Base-by-base conservation (phyloP, 805 yeast species). In the Phaffomyces opuntiae region DNA sequence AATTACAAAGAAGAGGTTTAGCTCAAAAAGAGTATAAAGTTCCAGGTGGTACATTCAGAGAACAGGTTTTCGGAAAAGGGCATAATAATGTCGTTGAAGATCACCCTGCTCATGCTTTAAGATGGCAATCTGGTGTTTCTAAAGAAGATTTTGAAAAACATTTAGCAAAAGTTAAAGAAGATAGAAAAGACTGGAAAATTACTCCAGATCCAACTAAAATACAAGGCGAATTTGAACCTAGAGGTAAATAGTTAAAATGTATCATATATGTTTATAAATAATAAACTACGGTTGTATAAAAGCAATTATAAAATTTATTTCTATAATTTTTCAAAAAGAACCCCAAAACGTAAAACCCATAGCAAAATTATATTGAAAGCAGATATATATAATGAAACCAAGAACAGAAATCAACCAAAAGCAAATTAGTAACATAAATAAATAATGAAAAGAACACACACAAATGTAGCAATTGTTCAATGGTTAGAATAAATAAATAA, bases 1-100 rank as follows among this genome's bases (percentile, higher is more conserved):
- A 64, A 43, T 56, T 69, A 34, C 65, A 62, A 47, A 52, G 49
- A 19, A 56, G 70, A 47, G 72, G 71, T 2, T 55, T 64, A 21
- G 64, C 61, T 16, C 66, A 69, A 63, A 57, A 63, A 39, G 57
- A 53, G 6, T 53, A 53, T 31, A 44, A 48, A 13, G 53, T 48
- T n/a, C 51, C 47, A 36, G 46, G 72, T 37, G 60, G 65, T 9
- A 62, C 72, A 13, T 61, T 62, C 36, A 61, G 74, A 56, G 72
- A 69, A 43, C 53, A 53, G 36, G 53, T 69, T 5, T 56, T 52
- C 31, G 44, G 53, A 13, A 11, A 51, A 37, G 61, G 55, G 12
- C 57, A 53, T 4, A 48, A 51, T 31, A 53, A 50, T 31, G 49
- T 55, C n/a, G 47, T 52, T 19, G 50, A 49, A 27, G 56, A 56